These are phyloP conservation scores for Hibiscus syriacus DNA, from an alignment of 345 rosid species.

Conservation along the genomic window DNA sequence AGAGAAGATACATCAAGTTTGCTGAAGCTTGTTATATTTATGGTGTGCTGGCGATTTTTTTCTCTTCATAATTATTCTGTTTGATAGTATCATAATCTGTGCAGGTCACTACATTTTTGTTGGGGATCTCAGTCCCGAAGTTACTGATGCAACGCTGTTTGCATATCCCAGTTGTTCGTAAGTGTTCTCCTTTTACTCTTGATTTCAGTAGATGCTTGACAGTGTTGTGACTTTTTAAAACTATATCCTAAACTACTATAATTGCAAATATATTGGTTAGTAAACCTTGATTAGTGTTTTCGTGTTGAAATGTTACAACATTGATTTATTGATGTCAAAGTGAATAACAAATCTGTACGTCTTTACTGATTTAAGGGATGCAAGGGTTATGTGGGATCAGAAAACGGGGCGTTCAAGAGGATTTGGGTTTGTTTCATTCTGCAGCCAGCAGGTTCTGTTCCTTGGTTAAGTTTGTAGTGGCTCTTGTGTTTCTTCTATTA, in stretches of 20 bases:
- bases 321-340: neutral
- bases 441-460: constrained; percentile 66
- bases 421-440: constrained; percentile 95
- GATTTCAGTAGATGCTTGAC: neutral
- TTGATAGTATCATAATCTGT: constrained; percentile 13
- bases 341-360: constrained; percentile 2
- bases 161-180: constrained; percentile 92
- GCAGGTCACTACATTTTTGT: constrained; percentile 97
- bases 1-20: constrained; percentile 95
- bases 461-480: neutral
- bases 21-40: constrained; percentile 12
- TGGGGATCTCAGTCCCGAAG: constrained; percentile 98
- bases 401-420: constrained; percentile 99
- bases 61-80: neutral
- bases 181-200: constrained; percentile 25
- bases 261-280: neutral
- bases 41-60: constrained; percentile 8
- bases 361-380: constrained; percentile 45
- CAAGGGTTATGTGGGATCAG: constrained; percentile 99
- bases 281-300: constrained; percentile 9
- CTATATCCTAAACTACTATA: neutral
- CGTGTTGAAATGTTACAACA: neutral
- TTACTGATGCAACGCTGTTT: constrained; percentile 83
- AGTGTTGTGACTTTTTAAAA: neutral
- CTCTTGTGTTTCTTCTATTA: neutral